These are phyloP conservation scores for Barnettozyma sucrosica DNA, from an alignment of 805 yeast species.

Conservation along the genomic window DNA sequence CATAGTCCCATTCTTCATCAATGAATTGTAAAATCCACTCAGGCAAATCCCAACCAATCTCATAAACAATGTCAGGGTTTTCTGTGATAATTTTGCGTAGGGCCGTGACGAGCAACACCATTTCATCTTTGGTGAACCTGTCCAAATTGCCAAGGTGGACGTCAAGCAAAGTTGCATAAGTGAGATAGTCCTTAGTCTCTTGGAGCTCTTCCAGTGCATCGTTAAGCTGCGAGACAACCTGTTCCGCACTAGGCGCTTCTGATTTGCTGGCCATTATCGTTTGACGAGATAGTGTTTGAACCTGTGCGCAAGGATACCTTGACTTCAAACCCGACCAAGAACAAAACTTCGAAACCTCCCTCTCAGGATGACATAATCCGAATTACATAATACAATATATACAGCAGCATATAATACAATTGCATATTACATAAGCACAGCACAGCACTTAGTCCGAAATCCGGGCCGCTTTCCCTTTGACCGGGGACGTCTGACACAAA, in stretches of 20 bases:
- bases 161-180: constrained; percentile 71
- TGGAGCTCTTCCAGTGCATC: constrained; percentile 9
- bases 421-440: too few species aligned
- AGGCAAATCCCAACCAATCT: constrained; percentile 93
- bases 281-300: not conserved
- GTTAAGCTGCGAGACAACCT: constrained; percentile 4
- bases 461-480: not conserved
- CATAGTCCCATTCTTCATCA: constrained; percentile 33
- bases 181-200: constrained; percentile 54
- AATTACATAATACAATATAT: too few species aligned
- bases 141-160: constrained; percentile 46
- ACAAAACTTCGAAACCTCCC: too few species aligned
- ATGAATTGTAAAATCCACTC: constrained; percentile 52
- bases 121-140: constrained; percentile 43
- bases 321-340: too few species aligned
- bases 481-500: not conserved
- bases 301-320: too few species aligned
- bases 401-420: too few species aligned
- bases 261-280: not conserved
- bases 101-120: constrained; percentile 39
- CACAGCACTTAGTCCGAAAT: too few species aligned
- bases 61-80: constrained; percentile 47
- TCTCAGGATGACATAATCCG: too few species aligned
- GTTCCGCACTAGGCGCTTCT: not conserved
- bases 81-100: constrained; percentile 39